Base-by-base conservation (phyloP, 139 green algal genomes). In the Monoraphidium neglectum region DNA sequence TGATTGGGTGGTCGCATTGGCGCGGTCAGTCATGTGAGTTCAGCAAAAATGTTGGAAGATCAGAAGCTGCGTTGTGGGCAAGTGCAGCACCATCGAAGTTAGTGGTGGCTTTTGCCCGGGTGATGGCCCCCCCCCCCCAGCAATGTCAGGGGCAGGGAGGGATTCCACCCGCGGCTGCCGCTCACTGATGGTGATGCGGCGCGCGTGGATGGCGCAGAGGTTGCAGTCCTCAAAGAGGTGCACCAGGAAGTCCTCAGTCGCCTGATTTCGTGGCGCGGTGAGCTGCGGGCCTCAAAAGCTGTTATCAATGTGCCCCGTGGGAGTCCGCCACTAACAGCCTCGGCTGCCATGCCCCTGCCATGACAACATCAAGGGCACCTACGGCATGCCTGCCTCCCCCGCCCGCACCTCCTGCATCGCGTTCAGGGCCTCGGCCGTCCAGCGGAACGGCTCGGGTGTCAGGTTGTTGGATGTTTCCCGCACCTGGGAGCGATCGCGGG, bases 201-300 rank as follows among this genome's bases (percentile, higher is more conserved):
- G 97, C 18, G 94, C 94, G 70, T 98, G 94, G 77, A 98, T 98
- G 36, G 94, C 94, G 83, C 94, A 98, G 63, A 98, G 82, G 82
- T 98, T 98, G 85, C 82, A 93, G 81, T 98, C 94, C 79, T 98
- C 94, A 76, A 99, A 91, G 49, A 99, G 81, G 77, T 97, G 92
- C 28, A 96, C 88, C 40, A 95, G 85, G 77, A 99, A 98, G 74
- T 97, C 96, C 81, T 99, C 96, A 53, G 92, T 89, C 3, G 94
- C 87, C 85, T 93, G n/a, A n/a, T n/a, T n/a, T n/a, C n/a, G n/a
- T n/a, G n/a, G n/a, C n/a, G n/a, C n/a, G n/a, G n/a, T n/a, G n/a
- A n/a, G n/a, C n/a, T n/a, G n/a, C n/a, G n/a, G n/a, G n/a, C n/a
- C n/a, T n/a, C n/a, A n/a, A n/a, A n/a, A n/a, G n/a, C n/a, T n/a